Base-by-base conservation (phyloP, 169 alveolate genomes). In the Eimeria maxima region DNA sequence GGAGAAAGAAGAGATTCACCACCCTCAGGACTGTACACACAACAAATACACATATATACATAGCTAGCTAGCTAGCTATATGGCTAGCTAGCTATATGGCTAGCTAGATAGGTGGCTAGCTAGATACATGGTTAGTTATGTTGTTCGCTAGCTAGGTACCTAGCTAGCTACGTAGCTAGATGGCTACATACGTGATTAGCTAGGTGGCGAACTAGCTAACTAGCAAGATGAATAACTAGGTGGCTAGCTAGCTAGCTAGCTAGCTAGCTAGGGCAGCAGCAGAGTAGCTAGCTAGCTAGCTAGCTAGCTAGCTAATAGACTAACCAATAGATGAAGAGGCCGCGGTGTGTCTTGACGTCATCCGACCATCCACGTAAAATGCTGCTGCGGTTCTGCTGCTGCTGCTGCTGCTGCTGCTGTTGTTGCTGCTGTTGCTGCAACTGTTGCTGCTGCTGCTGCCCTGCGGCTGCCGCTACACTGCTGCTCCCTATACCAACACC, bases 371-470 rank as follows among this genome's bases (percentile, higher is more conserved):
- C 87, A 14, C 87, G 87, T 24, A 33, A 24, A 29, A 76, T 44
- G 53, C 87, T 44, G 87, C 87, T 20, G 87, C 87, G 87, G 24
- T 24, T 24, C 18, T 24, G 67, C 67, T 13, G 67, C 67, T 57
- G 67, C 67, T 57, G 67, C 57, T 38, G 87, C 63, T 20, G 42
- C 47, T 27, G 87, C 27, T 42, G 87, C 29, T 76, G 87, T 45
- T 69, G 80, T 16, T 69, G 80, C 80, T 69, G 80, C 80, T 69
- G 45, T 45, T 33, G 45, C 80, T 65, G n/a, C 74, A 11, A n/a
- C 74, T 65, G 80, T 33, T 69, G 74, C 74, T 69, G 45, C 57
- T 76, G 87, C 29, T 76, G 87, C 87, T 7, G 18, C 53, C 87
- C 57, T 38, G 57, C 55, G 3, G 57, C 27, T 33, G 87, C n/a